Conservation (phyloP, 371 early-diverging fungal species). For the Nematocida major region DNA sequence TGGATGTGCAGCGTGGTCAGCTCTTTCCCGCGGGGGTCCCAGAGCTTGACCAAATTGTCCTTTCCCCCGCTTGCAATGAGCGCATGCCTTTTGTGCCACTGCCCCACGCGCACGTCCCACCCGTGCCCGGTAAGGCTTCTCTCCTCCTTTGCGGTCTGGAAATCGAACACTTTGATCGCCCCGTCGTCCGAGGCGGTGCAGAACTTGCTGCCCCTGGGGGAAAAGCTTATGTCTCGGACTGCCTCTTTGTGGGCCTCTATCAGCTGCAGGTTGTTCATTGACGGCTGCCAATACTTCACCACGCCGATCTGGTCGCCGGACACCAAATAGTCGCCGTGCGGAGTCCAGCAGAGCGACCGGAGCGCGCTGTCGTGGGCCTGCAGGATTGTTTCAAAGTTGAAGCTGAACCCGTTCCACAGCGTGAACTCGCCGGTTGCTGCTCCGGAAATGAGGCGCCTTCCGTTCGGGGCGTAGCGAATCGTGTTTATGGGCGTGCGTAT, state of each 20-base stretch:
- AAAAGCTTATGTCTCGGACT: conserved; percentile 77
- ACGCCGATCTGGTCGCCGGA: conserved; percentile 86
- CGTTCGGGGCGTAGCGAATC: conserved; percentile 94
- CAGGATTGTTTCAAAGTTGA: conserved; percentile 97
- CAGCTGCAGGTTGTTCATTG: conserved; percentile 89
- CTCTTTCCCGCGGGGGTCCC: conserved; percentile 91
- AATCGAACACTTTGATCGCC: conserved; percentile 89
- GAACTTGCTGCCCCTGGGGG: conserved; percentile 81
- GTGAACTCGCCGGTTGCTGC: conserved; percentile 95
- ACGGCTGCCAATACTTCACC: conserved; percentile 97
- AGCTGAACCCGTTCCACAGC: conserved; percentile 93
- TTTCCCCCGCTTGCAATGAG: conserved; percentile 92
- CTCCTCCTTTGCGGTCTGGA: conserved; percentile 79
- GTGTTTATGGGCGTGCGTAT: conserved; percentile 85
- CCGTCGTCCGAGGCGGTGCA: conserved; percentile 93
- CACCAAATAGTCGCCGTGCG: conserved; percentile 86
- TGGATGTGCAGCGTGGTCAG: conserved; percentile 85
- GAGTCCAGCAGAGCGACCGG: conserved; percentile 91
- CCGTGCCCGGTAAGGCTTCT: conserved; percentile 73
- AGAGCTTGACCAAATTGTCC: conserved; percentile 89
- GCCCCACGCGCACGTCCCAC: conserved; percentile 94
- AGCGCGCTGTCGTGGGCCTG: conserved; percentile 81
- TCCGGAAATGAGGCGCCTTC: conserved; percentile 88
- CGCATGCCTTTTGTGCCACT: conserved; percentile 92
- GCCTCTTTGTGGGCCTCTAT: conserved; percentile 83